phyloP scores from a whole-genome alignment of 2,329 filamentous ascomycete genomes.

The Apiospora pterosperma region DNA sequence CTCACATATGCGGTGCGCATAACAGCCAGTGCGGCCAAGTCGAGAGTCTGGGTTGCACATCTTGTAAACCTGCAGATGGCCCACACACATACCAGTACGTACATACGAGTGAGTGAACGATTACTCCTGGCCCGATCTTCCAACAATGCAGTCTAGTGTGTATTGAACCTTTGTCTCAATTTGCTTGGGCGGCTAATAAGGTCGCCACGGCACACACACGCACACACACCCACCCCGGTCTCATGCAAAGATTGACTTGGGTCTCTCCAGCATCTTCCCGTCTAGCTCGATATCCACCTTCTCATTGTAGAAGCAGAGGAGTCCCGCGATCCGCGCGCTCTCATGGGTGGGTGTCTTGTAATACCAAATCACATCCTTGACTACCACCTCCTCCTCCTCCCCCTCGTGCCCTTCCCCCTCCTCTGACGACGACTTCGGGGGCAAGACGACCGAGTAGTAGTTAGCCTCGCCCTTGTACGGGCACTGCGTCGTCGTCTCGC shows the following conservation, averaged over 20 bases:
- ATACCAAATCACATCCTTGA: constrained; percentile 58
- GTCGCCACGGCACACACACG: background rate
- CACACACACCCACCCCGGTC: background rate
- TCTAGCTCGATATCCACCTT: constrained; percentile 61
- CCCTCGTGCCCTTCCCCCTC: constrained; percentile 19
- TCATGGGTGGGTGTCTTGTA: constrained; percentile 57
- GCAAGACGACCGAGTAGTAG: constrained; percentile 55
- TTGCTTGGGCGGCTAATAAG: background rate
- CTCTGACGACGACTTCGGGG: constrained; percentile 32
- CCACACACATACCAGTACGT: too few relatives aligned
- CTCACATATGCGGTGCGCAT: too few relatives aligned
- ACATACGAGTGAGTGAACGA: too few relatives aligned
- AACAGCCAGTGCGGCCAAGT: too few relatives aligned
- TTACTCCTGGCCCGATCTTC: too few relatives aligned
- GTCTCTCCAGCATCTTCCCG: constrained; percentile 35
- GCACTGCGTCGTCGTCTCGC: constrained; percentile 52
- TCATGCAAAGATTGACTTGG: constrained; percentile 22
- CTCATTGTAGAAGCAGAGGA: constrained; percentile 66
- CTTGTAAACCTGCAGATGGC: too few relatives aligned
- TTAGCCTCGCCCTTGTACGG: constrained; percentile 66
- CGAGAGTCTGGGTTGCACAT: too few relatives aligned
- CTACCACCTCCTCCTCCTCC: background rate
- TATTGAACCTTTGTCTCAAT: too few relatives aligned
- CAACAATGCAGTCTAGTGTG: too few relatives aligned
- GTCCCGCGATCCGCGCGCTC: constrained; percentile 50